A percentile compares a stretch with the other conserved stretches of the same genome.
Conservation (phyloP, 768 basidiomycete species). For the Pleurotus cornucopiae region DNA sequence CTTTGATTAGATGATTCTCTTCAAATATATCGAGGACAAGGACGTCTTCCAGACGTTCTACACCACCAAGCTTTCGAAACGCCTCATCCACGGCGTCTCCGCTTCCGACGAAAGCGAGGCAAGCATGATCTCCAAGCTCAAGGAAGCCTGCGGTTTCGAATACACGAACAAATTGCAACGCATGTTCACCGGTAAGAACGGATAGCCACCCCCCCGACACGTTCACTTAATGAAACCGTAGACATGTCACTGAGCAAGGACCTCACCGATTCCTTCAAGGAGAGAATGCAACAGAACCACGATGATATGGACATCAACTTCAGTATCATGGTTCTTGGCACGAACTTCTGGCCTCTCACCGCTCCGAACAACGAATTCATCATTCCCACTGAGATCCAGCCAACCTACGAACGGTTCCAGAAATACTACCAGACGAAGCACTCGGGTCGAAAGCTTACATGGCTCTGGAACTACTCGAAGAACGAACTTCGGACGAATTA, state of each 20-base stretch:
- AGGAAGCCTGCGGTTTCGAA: conserved; percentile 95
- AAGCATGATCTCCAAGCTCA: conserved; percentile 97
- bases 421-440: conserved; percentile 93
- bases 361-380: conserved; percentile 82
- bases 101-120: conserved; percentile 96
- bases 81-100: conserved; percentile 86
- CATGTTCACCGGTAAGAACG: conserved; percentile 69
- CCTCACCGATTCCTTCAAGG: conserved; percentile 91
- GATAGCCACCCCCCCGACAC: not conserved
- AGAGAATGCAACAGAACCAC: conserved; percentile 84
- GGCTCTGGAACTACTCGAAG: conserved; percentile 98
- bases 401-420: conserved; percentile 88
- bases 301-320: conserved; percentile 88
- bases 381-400: conserved; percentile 82
- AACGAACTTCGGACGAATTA: conserved; percentile 95
- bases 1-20: conserved; percentile 81
- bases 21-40: conserved; percentile 99
- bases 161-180: conserved; percentile 94
- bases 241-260: conserved; percentile 97
- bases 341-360: conserved; percentile 93
- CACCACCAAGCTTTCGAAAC: conserved; percentile 88
- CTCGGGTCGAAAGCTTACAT: conserved; percentile 91
- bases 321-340: conserved; percentile 89
- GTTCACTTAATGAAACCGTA: conserved; percentile 20
- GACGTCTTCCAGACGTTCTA: conserved; percentile 99